Evolutionary conservation across 768 basidiomycete species (phyloP), one percentile per base, ranked within the genome.

Genomic region (Jaapia argillacea): DNA sequence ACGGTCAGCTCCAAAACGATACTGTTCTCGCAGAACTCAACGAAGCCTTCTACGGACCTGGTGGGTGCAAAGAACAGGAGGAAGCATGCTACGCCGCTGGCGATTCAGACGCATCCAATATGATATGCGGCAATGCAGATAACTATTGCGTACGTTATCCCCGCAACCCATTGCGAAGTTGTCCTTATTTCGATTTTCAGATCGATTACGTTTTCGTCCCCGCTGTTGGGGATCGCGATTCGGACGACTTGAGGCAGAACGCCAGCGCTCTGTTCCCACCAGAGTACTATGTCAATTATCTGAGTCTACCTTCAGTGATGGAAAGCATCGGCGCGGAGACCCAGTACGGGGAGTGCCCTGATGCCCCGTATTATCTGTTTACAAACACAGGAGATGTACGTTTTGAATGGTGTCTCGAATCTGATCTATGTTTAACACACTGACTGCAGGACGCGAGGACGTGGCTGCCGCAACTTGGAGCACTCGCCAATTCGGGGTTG

Each of bases 221-320:
- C 0, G 73, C 75, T 1, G 62, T 79, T 4, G 74, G 74, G 0
- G 52, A 75, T 50, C 62, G 66, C 7, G 78, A 83, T 47, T 49
- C 66, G 0, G 57, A 81, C 45, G 80, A 83, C 51, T 59, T 83
- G 35, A 63, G 76, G 18, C 79, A 81, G 57, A 77, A 70, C 31
- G 51, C 68, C 1, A 66, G 72, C 0, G 65, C 70, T 1, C 43
- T 59, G 5, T 81, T 80, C 57, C 79, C 80, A 4, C 72, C 78
- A 0, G 68, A 75, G 36, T 77, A 67, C 46, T 80, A 79, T 44
- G 47, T 74, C 35, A 58, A 61, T 7, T 78, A 72, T 48, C 58
- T 81, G 16, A 50, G 45, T 1, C 53, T 56, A n/a, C 28, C 64
- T 0, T 48, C 55, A 3, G 62, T 75, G 12, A 48, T 62, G 54